These are phyloP conservation scores for Hypoxylon lienhwacheense DNA, from an alignment of 495 filamentous ascomycete species.

Conservation along the genomic window DNA sequence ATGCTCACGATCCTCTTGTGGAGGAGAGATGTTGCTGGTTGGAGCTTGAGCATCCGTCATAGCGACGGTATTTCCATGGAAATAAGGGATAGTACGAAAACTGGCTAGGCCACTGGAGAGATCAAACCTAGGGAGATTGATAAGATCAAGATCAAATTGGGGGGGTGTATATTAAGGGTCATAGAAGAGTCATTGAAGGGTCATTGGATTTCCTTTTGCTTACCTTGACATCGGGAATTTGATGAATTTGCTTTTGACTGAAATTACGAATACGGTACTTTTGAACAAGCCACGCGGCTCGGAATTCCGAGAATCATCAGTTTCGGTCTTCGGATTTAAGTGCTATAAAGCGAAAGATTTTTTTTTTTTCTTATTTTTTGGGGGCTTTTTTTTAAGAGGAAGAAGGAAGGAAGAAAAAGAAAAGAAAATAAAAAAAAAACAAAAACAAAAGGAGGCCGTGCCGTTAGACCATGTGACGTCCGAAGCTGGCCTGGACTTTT, in stretches of 20 bases:
- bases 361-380: too few species aligned
- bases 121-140: conserved; percentile 25
- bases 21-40: conserved; percentile 10
- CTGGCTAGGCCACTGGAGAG: conserved; percentile 12
- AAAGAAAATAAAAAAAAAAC: not conserved
- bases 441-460: too few species aligned
- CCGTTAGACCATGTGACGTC: too few species aligned
- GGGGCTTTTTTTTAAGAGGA: too few species aligned
- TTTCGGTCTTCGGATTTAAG: conserved; percentile 12
- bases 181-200: too few species aligned
- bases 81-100: conserved; percentile 16
- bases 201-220: conserved; percentile 2
- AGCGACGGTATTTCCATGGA: conserved; percentile 14
- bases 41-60: conserved; percentile 21
- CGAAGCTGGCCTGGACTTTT: too few species aligned
- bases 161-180: too few species aligned
- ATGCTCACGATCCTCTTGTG: conserved; percentile 29
- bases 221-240: conserved; percentile 25
- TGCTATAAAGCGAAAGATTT: not conserved
- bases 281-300: conserved; percentile 15
- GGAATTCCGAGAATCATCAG: conserved; percentile 21
- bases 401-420: too few species aligned
- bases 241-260: conserved; percentile 3
- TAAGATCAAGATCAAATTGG: conserved; percentile 15
- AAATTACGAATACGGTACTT: too few species aligned